Conservation (phyloP, 345 rosid genomes). For the Hypericum androsaemum region DNA sequence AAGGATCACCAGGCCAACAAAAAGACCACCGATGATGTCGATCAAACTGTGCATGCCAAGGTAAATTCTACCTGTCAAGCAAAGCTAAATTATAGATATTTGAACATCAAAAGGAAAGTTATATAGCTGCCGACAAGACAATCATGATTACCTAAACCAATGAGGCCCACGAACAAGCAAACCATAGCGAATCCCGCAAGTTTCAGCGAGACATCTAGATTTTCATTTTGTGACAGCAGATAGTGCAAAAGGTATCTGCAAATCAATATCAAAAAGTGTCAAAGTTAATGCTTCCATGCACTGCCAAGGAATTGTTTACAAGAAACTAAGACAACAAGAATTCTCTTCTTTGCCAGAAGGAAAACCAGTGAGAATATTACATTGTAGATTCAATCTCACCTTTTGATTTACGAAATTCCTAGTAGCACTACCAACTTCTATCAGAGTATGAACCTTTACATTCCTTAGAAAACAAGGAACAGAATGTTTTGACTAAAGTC, state of each 20-base stretch:
- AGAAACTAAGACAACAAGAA: too few species aligned
- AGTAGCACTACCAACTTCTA: too few species aligned
- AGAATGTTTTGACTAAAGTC: too few species aligned
- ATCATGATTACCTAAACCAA: slow-evolving; percentile 51
- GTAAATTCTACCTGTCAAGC: slow-evolving; percentile 81
- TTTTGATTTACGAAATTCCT: too few species aligned
- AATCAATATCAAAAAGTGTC: background rate
- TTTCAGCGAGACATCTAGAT: slow-evolving; percentile 23
- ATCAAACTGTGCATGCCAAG: slow-evolving; percentile 96
- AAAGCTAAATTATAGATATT: slow-evolving; percentile 19
- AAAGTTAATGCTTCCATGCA: background rate
- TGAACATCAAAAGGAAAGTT: background rate
- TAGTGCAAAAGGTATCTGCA: slow-evolving; percentile 69
- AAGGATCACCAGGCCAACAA: slow-evolving; percentile 58
- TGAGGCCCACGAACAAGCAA: slow-evolving; percentile 57
- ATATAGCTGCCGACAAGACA: slow-evolving; percentile 6
- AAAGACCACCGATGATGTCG: slow-evolving; percentile 71
- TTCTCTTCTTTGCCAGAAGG: background rate
- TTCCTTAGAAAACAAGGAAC: too few species aligned
- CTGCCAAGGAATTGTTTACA: background rate
- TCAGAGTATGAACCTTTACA: too few species aligned
- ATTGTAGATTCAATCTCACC: too few species aligned
- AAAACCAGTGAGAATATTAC: too few species aligned
- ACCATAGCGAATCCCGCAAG: slow-evolving; percentile 48
- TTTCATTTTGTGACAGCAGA: slow-evolving; percentile 34